Base-by-base conservation (phyloP, 2,329 filamentous ascomycete genomes). In the Stagonosporopsis chrysanthemi region DNA sequence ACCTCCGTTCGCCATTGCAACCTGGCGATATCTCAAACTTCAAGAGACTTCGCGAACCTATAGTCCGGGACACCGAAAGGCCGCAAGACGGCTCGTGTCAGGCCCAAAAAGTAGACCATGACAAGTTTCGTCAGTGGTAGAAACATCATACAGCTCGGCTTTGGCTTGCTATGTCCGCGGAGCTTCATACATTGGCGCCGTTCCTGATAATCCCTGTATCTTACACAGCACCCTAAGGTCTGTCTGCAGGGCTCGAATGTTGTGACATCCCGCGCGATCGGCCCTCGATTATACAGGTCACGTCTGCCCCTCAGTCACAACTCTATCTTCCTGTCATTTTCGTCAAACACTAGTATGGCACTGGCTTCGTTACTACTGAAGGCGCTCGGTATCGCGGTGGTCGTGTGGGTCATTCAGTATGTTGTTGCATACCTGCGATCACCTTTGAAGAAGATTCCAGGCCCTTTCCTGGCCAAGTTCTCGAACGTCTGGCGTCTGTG, bases 391-490 rank as follows among this genome's bases (percentile, higher is more conserved):
- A 47, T 70, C 11, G 66, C 56, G 5, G 24, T 51, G 26, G 35
- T 68, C 36, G 43, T 64, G n/a, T 22, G 67, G 22, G 22, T 64
- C 2, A 42, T 59, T 35, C 66, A 63, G 56, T 68, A 67, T 31
- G 41, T 70, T 28, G 17, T 69, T 31, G 56, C 62, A 9, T 73
- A 73, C 46, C 52, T 70, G 7, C 56, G 55, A n/a, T 73, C 71
- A 12, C 70, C 71, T 4, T 61, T 75, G 41, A 74, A 68, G 44
- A 63, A 58, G 6, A 61, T 75, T 7, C 73, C 73, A 6, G 73
- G 74, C 4, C 74, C 74, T 0, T 66, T 71, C 46, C 33, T 72
- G 9, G 72, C 73, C 36, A 71, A 70, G 40, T 74, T 75, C 56
- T 68, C 71, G 3, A 58, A 75, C 52, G 44, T 70, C 28, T 75